Evolutionary conservation across 208 protist species (phyloP), one percentile per base, ranked within the genome.

Genomic region (Borovskyia barvae): DNA sequence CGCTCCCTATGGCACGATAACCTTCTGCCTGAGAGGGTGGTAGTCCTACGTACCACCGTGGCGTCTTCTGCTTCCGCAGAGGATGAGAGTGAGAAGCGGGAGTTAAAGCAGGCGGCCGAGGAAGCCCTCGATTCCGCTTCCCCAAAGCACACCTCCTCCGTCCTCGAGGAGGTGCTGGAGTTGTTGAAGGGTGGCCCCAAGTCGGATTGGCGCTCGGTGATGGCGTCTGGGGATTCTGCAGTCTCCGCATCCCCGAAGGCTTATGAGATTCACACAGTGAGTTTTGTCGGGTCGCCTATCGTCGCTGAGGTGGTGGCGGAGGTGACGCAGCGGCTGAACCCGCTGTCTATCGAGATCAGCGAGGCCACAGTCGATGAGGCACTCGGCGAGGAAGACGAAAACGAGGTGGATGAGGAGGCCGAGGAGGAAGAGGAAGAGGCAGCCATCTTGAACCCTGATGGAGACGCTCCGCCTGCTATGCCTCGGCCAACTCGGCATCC

Each of bases 391-490:
- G 80, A 83, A 4, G 82, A 86, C 41, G 82, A 83, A 11, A 60
- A 78, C 17, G 67, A 80, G 25, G 78, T 53, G 19, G 69, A 72
- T 24, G 65, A 65, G 15, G 82, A 77, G 14, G 81, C 75, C 3
- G 80, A 75, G 36, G 87, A 82, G 20, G 78, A 73, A 40, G 72
- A 75, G 11, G 74, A 86, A 17, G 85, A 87, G 26, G 82, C 80
- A 37, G 80, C 82, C n/a, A 55, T 87, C 1, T 66, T 81, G 12
- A 72, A 88, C 17, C 75, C 82, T 8, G 77, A 74, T 15, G 69
- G 48, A 9, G 60, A 75, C 7, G 39, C 33, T 7, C 40, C 29
- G 12, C 47, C 61, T 1, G 15, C 17, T 5, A 9, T 50, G 11
- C 41, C 47, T 14, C 50, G 24, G 22, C 52, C 46, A 28, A 54